phyloP scores from a whole-genome alignment of 257 asterid genomes.

The Perilla frutescens region DNA sequence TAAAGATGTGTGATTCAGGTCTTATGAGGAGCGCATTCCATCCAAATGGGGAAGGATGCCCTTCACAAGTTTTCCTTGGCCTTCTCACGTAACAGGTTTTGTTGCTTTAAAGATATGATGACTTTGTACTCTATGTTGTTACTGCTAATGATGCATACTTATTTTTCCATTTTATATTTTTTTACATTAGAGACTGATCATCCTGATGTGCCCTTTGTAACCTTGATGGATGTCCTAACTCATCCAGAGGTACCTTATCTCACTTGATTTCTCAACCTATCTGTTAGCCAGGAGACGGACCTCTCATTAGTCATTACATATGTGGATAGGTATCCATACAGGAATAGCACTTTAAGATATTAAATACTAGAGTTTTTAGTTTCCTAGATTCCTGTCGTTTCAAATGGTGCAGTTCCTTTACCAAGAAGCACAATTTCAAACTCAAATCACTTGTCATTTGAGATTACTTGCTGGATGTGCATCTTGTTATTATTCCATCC shows the following conservation, averaged over 20 bases:
- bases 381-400: neutral
- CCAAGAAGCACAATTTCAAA: neutral
- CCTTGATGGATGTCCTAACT: constrained; percentile 78
- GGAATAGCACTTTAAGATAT: neutral
- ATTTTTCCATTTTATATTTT: constrained; percentile 22
- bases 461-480: constrained; percentile 22
- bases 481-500: constrained; percentile 4
- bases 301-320: no score
- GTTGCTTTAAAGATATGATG: constrained; percentile 27
- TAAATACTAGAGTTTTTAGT: neutral
- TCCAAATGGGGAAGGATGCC: constrained; percentile 71
- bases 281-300: neutral
- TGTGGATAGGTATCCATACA: neutral
- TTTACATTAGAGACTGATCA: constrained; percentile 57
- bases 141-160: constrained; percentile 19
- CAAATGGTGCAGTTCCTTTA: neutral
- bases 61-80: constrained; percentile 67
- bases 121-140: constrained; percentile 29
- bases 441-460: constrained; percentile 6
- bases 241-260: constrained; percentile 62
- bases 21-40: constrained; percentile 51
- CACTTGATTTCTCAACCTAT: constrained; percentile 10
- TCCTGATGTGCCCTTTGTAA: constrained; percentile 59
- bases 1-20: constrained; percentile 46
- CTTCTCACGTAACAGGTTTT: constrained; percentile 69